Evolutionary conservation across 345 rosid genomes (phyloP), one percentile per base, ranked within the genome.

Genomic region (Hirschfeldia incana): DNA sequence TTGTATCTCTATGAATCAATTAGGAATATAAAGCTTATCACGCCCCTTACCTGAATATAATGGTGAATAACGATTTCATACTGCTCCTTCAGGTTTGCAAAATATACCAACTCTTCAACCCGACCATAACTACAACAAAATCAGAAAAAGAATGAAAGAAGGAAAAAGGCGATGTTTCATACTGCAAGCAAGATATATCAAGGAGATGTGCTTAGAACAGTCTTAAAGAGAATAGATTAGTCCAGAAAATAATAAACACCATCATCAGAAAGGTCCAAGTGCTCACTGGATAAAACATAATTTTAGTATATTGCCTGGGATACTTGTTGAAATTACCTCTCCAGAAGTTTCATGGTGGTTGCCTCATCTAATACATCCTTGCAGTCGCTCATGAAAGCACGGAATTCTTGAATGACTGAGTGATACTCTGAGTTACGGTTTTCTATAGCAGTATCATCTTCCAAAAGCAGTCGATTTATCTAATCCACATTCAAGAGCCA

Each of bases 281-380:
- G 70, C 13, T 69, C 65, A 53, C 70, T 59, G 65, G 42, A 34
- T 74, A 62, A 37, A 53, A 16, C 32, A 58, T 65, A 34, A 15
- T 42, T 62, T 29, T 5, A 17, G 30, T 26, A 74, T 55, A 37
- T 34, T 49, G 42, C 34, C 12, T 60, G 51, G 21, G 69, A 34
- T 44, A 61, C 70, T 73, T 60, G 28, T 64, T 72, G 32, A 64
- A 46, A 28, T 79, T 85, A 95, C 99, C 99, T 89, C 83, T 95
- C 98, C 77, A 93, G 84, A 80, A 95, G 92, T 86, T 78, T 93
- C 99, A 95, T 93, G 53, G 99, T 91, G 59, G 99, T 95, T 85
- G 93, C 90, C 90, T 95, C 98, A 85, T 93, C 98, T 83, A 95
- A 88, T 42, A 93, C 99, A 85, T 93, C 94, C 84, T 91, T 91